Evolutionary conservation across 306 rosid species (phyloP).

Genomic region (Cucurbita maxima): DNA sequence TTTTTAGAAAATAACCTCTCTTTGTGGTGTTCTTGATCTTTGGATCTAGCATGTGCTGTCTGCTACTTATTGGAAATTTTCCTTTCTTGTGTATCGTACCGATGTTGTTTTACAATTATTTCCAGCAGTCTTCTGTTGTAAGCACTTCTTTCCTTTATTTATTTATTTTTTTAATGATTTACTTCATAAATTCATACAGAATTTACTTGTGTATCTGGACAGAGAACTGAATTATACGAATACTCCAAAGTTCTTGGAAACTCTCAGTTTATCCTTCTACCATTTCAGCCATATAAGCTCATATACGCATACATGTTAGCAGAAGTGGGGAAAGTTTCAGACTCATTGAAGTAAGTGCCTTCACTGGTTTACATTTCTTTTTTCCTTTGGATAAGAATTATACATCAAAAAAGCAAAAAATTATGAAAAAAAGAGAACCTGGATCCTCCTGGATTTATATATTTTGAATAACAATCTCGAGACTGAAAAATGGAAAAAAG

Average conservation of each 20-base stretch:
- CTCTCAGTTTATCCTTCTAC: constrained; percentile 74
- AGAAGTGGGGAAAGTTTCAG: constrained; percentile 85
- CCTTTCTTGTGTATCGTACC: neutral
- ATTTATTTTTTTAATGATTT: neutral
- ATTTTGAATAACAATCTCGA: neutral
- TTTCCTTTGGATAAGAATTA: neutral
- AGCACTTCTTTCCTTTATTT: neutral
- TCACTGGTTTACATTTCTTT: neutral
- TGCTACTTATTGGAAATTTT: neutral
- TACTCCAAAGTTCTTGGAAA: constrained; percentile 86
- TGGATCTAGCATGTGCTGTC: neutral
- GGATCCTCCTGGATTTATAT: neutral
- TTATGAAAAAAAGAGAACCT: neutral
- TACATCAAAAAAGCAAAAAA: too few relatives aligned
- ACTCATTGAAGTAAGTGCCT: constrained; percentile 68
- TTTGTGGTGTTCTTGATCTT: neutral
- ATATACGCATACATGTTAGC: constrained; percentile 86
- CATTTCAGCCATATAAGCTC: constrained; percentile 90
- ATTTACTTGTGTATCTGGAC: constrained; percentile 22
- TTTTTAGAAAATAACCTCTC: neutral
- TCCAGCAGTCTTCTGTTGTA: neutral
- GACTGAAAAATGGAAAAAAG: neutral
- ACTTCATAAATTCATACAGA: constrained; percentile 4
- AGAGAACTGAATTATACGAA: constrained; percentile 90
- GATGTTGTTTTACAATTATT: neutral